Evolutionary conservation across 352 stramenopile species (phyloP).

Genomic region (Pythium grandisporangium): DNA sequence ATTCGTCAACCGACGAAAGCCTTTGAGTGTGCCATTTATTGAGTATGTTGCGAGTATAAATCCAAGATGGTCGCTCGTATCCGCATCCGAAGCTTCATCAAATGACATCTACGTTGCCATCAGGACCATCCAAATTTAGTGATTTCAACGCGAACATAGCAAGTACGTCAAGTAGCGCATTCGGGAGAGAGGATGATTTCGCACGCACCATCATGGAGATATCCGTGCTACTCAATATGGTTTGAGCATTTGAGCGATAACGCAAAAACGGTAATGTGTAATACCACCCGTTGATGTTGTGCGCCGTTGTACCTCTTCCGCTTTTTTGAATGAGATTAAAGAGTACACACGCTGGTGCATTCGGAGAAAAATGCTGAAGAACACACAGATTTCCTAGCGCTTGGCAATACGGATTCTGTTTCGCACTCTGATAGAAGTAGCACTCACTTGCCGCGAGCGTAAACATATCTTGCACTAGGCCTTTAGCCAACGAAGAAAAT

Average conservation of each 20-base stretch:
- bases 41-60: conserved; percentile 85
- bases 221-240: conserved; percentile 47
- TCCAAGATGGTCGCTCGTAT: conserved; percentile 53
- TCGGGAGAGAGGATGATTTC: neutral
- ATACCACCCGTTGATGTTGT: conserved; percentile 55
- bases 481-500: conserved; percentile 5
- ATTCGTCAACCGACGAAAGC: conserved; percentile 52
- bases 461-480: conserved; percentile 78
- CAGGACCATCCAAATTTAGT: neutral
- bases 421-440: conserved; percentile 77
- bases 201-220: conserved; percentile 67
- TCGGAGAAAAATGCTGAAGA: conserved; percentile 81
- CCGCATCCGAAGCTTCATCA: conserved; percentile 29
- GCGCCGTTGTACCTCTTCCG: conserved; percentile 27
- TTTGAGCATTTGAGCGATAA: conserved; percentile 51
- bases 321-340: conserved; percentile 65
- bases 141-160: conserved; percentile 1
- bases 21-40: conserved; percentile 83
- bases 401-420: conserved; percentile 75
- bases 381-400: conserved; percentile 90
- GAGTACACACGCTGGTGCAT: conserved; percentile 55
- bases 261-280: conserved; percentile 84
- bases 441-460: conserved; percentile 62
- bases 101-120: conserved; percentile 70
- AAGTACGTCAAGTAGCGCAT: neutral